Conservation (phyloP, 345 rosid species). For the Garcia nutans region DNA sequence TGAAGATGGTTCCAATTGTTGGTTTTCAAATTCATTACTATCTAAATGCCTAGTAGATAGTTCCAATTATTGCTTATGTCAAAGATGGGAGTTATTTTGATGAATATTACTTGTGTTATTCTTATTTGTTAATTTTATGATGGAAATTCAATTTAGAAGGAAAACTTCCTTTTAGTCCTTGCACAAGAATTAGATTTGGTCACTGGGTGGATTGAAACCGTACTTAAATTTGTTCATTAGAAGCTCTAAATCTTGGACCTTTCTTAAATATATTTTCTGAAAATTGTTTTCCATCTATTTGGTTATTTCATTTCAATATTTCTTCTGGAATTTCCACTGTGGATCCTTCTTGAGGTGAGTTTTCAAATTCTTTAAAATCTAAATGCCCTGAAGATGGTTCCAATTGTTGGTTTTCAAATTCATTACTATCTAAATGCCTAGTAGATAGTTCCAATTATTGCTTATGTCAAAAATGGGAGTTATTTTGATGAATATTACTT, state of each 20-base stretch:
- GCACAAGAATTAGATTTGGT: not conserved
- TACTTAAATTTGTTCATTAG: not conserved
- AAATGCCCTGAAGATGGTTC: not conserved
- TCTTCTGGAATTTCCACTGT: not conserved
- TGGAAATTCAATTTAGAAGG: not conserved
- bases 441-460: not conserved
- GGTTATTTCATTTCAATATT: not conserved
- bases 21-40: no score
- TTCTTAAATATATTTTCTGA: not conserved
- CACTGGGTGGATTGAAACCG: not conserved
- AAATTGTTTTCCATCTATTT: not conserved
- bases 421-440: no score
- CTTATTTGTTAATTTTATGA: not conserved
- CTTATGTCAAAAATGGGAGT: not conserved
- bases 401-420: not conserved
- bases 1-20: not conserved
- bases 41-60: no score
- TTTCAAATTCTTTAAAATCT: not conserved
- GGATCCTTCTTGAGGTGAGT: no score
- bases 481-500: not conserved
- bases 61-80: not conserved
- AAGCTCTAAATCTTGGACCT: no score
- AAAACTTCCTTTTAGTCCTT: not conserved
- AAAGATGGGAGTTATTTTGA: slow-evolving; percentile 1
- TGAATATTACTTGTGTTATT: not conserved